phyloP scores from a whole-genome alignment of 306 rosid genomes.

The Prunus dulcis region DNA sequence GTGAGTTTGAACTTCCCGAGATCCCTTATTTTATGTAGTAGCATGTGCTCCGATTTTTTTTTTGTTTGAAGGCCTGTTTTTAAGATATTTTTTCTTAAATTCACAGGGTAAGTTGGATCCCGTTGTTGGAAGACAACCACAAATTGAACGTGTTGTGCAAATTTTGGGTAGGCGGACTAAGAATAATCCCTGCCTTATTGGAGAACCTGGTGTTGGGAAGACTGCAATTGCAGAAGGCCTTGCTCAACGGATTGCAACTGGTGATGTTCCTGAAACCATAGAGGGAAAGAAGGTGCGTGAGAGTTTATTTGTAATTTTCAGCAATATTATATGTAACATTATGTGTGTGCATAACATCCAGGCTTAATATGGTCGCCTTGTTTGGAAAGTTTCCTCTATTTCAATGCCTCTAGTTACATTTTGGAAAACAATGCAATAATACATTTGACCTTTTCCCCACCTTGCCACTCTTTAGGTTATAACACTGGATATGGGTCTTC shows the following conservation, averaged over 20 bases:
- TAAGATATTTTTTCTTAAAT: neutral
- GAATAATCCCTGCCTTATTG: slow-evolving; percentile 92
- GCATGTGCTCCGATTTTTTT: neutral
- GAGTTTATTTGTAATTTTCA: slow-evolving; percentile 1
- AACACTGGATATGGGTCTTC: slow-evolving; percentile 97
- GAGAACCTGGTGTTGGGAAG: slow-evolving; percentile 98
- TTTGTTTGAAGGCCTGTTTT: neutral
- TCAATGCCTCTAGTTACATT: neutral
- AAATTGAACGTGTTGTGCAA: slow-evolving; percentile 93
- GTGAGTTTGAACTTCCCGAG: slow-evolving; percentile 26
- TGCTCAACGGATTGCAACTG: slow-evolving; percentile 86
- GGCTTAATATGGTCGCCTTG: neutral
- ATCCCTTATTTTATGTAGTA: slow-evolving; percentile 1
- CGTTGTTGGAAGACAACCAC: slow-evolving; percentile 91
- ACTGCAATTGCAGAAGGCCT: slow-evolving; percentile 98
- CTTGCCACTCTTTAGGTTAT: slow-evolving; percentile 54
- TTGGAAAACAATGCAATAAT: neutral
- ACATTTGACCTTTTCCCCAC: neutral
- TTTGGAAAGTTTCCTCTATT: neutral
- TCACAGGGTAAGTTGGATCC: slow-evolving; percentile 92
- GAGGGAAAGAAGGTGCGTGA: slow-evolving; percentile 86
- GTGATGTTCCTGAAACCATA: slow-evolving; percentile 96
- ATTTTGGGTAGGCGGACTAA: slow-evolving; percentile 89
- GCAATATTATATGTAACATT: neutral
- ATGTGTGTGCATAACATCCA: neutral